Conservation (phyloP, 371 early-diverging fungal species). For the Funneliformis caledonium region DNA sequence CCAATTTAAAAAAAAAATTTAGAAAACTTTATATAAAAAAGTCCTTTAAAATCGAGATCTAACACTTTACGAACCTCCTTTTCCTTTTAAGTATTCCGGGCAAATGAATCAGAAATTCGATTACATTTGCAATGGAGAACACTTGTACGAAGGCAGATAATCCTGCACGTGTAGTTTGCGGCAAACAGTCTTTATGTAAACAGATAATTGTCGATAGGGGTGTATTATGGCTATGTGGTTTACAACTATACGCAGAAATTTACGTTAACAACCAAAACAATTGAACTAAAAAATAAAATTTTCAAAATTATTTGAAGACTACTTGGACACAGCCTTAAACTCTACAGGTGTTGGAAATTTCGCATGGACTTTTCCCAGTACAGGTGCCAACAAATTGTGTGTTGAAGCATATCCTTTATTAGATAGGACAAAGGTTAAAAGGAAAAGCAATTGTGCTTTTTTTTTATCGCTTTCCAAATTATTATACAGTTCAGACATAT, state of each 20-base stretch:
- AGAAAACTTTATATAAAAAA: not conserved
- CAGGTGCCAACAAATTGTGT: not conserved
- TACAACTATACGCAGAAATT: constrained; percentile 39
- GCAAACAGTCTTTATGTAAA: constrained; percentile 29
- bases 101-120: not conserved
- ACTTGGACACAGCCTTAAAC: constrained; percentile 7
- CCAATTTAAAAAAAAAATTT: not conserved
- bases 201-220: not conserved
- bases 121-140: not conserved
- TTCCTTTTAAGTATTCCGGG: not conserved
- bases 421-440: constrained; percentile 2
- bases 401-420: not conserved
- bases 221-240: constrained; percentile 19
- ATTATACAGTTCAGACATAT: not conserved
- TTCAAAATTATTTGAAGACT: not conserved
- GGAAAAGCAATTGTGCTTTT: not conserved
- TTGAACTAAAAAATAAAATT: not conserved
- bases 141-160: not conserved
- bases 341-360: constrained; percentile 9
- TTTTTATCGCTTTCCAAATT: not conserved
- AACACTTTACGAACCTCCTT: constrained; percentile 3
- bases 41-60: not conserved
- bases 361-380: not conserved
- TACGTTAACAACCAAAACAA: constrained; percentile 26
- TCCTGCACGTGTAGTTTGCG: constrained; percentile 2